Conservation (phyloP, 106 monocot genomes). For the Amphibolis antarctica region DNA sequence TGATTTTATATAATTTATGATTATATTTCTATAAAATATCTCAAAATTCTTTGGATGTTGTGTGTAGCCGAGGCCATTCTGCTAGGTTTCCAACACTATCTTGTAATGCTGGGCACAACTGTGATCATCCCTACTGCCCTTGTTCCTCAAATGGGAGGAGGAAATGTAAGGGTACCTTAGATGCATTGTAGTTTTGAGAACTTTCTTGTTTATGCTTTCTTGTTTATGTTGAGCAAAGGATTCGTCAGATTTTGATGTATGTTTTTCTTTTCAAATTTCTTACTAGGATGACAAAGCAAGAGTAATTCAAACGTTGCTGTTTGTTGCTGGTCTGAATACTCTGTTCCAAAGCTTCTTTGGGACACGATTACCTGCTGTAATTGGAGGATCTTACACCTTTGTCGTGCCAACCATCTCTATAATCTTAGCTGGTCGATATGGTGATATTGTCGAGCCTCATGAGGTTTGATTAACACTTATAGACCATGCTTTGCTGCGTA, state of each 20-base stretch:
- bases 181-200: neutral
- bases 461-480: constrained; percentile 24
- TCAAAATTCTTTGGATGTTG: neutral
- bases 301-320: constrained; percentile 85
- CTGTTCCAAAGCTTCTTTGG: constrained; percentile 80
- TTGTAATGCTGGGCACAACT: constrained; percentile 96
- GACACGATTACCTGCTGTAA: constrained; percentile 84
- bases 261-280: neutral
- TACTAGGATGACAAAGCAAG: constrained; percentile 86
- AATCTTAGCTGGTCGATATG: constrained; percentile 88
- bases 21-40: too few species aligned
- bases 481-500: neutral
- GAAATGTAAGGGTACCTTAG: constrained; percentile 44
- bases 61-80: constrained; percentile 91
- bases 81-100: constrained; percentile 89
- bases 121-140: constrained; percentile 97
- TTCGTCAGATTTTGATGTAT: neutral
- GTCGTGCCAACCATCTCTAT: constrained; percentile 92
- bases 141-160: constrained; percentile 99
- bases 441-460: constrained; percentile 56
- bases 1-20: too few species aligned
- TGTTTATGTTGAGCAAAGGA: neutral
- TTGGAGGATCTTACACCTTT: constrained; percentile 91
- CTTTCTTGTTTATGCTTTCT: neutral
- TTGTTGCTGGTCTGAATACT: constrained; percentile 85